Base-by-base conservation (phyloP, 2,329 filamentous ascomycete genomes). In the Alternaria brassicae region DNA sequence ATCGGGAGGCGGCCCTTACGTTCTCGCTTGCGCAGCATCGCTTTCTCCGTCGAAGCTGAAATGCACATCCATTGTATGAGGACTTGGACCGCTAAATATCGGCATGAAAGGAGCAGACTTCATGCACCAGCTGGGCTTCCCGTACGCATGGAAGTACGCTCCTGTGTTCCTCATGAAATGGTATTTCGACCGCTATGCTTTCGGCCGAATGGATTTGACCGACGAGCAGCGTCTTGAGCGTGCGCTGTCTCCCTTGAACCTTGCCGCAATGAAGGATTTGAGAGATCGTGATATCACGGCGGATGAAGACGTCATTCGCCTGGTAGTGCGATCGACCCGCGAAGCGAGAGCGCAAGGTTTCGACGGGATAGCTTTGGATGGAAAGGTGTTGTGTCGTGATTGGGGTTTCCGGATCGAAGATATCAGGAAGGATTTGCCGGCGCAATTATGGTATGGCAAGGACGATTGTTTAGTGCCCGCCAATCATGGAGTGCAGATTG, bases 321-420 rank as follows among this genome's bases (percentile, higher is more conserved):
- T 73, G 21, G 50, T 50, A 42, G 32, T 77, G 34, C 56, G 63
- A 40, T 58, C 68, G 17, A 58, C 58, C 0, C 39, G 71, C 4
- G 70, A 77, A 53, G 52, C 55, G 6, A 77, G 73, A 44, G 56
- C 49, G 19, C 74, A 79, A 34, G 76, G 77, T 1, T 73, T 65
- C 52, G 71, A 74, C 36, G 67, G 61, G 0, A 58, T 73, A 32
- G 54, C 66, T 19, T 51, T 70, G 41, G 78, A 80, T 65, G 75
- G 72, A 7, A 70, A 47, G 42, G 13, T 73, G 28, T 61, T 73
- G 37, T 72, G 66, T 44, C 55, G 37, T 5, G 56, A 72, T 9
- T 77, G 67, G 63, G 77, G 75, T 1, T 80, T 80, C 53, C 52
- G 60, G 51, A 58, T 80, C 2, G 64, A 77, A 54, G 78, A 78